Evolutionary conservation across 73 alveolate genomes (phyloP).

Genomic region (Paramecium bursaria): DNA sequence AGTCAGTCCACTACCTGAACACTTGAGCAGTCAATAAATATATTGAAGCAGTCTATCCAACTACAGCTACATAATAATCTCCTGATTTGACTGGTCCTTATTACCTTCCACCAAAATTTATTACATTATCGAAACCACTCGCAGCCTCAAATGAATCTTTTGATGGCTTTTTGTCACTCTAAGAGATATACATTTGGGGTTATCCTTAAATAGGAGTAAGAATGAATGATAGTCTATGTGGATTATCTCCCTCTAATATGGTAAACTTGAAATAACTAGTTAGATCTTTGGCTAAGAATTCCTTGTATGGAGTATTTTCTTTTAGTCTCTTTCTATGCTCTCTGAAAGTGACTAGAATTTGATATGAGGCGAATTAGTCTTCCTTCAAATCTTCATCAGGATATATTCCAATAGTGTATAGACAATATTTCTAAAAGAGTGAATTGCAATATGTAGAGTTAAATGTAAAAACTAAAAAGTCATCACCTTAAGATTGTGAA

Average conservation of each 20-base stretch:
- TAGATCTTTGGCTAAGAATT: not conserved
- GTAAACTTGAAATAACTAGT: not conserved
- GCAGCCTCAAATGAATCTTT: not conserved
- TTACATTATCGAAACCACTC: not conserved
- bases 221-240: not conserved
- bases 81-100: not conserved
- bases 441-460: not conserved
- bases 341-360: not conserved
- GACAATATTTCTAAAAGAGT: not conserved
- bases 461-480: not conserved
- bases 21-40: slow-evolving; percentile 1
- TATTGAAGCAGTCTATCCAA: not conserved
- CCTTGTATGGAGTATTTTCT: slow-evolving; percentile 17
- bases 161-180: not conserved
- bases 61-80: not conserved
- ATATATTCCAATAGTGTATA: not conserved
- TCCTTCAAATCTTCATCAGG: not conserved
- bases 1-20: not conserved
- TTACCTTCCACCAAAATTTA: slow-evolving; percentile 29
- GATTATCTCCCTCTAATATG: not conserved
- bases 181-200: not conserved
- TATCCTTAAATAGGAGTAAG: slow-evolving; percentile 29
- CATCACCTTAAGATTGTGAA: not conserved
- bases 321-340: not conserved
- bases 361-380: too few species aligned